Evolutionary conservation across 805 yeast species (phyloP), one percentile per base, ranked within the genome.

Genomic region (Zygoascus ofunaensis): DNA sequence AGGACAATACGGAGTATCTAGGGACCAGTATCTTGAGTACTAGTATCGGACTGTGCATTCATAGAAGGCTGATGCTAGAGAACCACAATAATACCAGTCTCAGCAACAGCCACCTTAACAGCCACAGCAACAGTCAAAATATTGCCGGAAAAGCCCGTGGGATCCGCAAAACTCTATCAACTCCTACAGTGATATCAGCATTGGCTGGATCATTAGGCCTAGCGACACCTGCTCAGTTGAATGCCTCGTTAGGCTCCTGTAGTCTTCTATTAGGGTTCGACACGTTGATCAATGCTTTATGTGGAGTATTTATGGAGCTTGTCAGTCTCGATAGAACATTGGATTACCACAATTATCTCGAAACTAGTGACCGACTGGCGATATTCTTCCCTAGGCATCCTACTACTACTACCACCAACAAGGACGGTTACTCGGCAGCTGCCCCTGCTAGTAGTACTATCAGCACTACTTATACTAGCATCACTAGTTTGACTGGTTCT

Each of bases 211-310:
- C 52, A 1, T 38, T 47, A 15, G 45, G 48, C 2, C 34, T 48
- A 4, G 14, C 3, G 12, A 37, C 48, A 1, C 17, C 43, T 14
- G 15, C 26, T 2, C 18, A 34, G 5, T 34, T 53, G 30, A 44
- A 49, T 22, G 26, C 33, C n/a, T 34, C 42, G 4, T 40, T 53
- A 34, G 54, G 52, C 5, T 14, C 21, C 17, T 43, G 51, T 40
- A 35, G 82, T 32, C 80, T 77, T 49, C 94, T 85, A 60, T 85
- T 80, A 64, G 94, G 94, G 1, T 85, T 85, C 58, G 87, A 86
- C 55, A 58, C 71, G 2, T 70, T 80, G n/a, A 63, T 82, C 46
- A 71, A 71, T 47, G 80, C 83, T 2, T 60, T 86, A 22, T 74
- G 84, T 49, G 90, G 82, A 51, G 70, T 83, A 2, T 74, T 82